Base-by-base conservation (phyloP, 129 eudicot species). In the Logfia minima region DNA sequence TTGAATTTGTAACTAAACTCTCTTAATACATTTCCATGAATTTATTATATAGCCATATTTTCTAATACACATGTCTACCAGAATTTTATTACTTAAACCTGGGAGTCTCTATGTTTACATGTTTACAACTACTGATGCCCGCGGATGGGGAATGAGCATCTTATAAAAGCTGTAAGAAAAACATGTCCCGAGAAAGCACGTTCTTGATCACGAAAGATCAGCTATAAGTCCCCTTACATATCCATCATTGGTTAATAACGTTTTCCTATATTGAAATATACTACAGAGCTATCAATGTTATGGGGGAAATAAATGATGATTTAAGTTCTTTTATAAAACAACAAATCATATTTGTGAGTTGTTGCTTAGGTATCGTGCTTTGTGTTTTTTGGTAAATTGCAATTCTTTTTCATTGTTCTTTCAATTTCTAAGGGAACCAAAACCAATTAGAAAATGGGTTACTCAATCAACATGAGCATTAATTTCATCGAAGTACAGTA, bases 311-410 rank as follows among this genome's bases (percentile, higher is more conserved):
- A 14, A 48, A 48, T 48, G 18, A 48, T 3, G 18, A 48, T 48
- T 48, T 3, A 56, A 29, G 51, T 72, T 18, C 66, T 72, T 55
- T n/a, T 29, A 35, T 2, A 31, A 17, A 65, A 32, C 52, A 72
- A 55, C 19, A 72, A 10, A 31, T 55, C 29, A 17, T 18, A 55
- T 58, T 29, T 31, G 66, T 55, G 18, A 72, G n/a, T 3, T 35
- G 23, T 60, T 34, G 26, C 17, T 3, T 62, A 74, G 22, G 34
- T 34, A 72, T 52, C 18, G 26, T 29, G n/a, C 55, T 48, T 48
- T 72, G 55, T 31, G 23, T 23, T 21, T 73, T 73, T 73, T 55
- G 32, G 43, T 37, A 75, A 59, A 16, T 23, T 35, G 48, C 64
- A 34, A 59, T 35, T 39, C 9, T 17, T 23, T 39, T 10, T 11